Evolutionary conservation across 306 rosid genomes (phyloP).

Genomic region (Herpetospermum pedunculosum): DNA sequence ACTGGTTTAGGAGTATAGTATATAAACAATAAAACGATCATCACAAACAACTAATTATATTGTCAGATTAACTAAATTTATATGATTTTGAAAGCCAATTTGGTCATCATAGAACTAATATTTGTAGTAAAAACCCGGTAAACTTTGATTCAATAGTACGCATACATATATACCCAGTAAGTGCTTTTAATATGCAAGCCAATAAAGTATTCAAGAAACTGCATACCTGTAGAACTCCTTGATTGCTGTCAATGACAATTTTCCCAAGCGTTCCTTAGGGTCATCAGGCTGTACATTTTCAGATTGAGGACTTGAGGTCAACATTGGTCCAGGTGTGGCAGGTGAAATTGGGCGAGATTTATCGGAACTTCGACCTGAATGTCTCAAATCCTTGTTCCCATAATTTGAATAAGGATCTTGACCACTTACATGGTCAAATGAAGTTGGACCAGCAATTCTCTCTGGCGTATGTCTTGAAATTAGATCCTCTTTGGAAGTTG

Average conservation of each 20-base stretch:
- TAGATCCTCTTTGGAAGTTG: slow-evolving; percentile 39
- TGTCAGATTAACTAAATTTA: not conserved
- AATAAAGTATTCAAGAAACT: not conserved
- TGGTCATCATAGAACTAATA: not conserved
- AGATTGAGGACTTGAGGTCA: slow-evolving; percentile 28
- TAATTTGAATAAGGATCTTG: slow-evolving; percentile 35
- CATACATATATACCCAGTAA: not conserved
- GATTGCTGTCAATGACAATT: slow-evolving; percentile 65
- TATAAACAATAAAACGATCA: not conserved
- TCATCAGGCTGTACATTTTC: slow-evolving; percentile 39
- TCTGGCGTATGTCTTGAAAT: slow-evolving; percentile 30
- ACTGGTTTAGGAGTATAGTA: not conserved
- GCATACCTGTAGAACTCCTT: slow-evolving; percentile 83
- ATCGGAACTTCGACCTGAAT: slow-evolving; percentile 38
- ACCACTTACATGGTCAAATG: slow-evolving; percentile 41
- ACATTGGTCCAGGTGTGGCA: slow-evolving; percentile 28
- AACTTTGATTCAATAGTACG: not conserved
- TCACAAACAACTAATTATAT: not conserved
- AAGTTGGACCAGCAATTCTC: slow-evolving; percentile 38
- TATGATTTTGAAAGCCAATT: not conserved
- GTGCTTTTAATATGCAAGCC: not conserved
- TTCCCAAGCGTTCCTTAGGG: slow-evolving; percentile 43
- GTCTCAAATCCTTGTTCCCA: slow-evolving; percentile 46
- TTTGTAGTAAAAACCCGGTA: not conserved
- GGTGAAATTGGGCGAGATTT: slow-evolving; percentile 41